These are phyloP conservation scores for Leucocoprinus leucothites DNA, from an alignment of 768 basidiomycete species.

Conservation along the genomic window DNA sequence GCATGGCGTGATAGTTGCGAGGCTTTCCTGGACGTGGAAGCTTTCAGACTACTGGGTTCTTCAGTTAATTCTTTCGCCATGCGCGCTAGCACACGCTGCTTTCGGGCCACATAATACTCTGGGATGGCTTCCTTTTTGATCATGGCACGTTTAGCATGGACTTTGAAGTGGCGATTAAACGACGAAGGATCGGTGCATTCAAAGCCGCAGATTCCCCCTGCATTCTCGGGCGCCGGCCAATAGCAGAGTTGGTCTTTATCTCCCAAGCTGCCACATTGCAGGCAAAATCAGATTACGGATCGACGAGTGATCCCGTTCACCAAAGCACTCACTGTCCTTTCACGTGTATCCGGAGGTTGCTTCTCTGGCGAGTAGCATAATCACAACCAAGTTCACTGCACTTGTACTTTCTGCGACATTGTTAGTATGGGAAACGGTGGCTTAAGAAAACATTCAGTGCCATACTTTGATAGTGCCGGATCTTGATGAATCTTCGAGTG, in stretches of 20 bases:
- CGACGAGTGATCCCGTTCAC: no score
- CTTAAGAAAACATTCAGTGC: neutral
- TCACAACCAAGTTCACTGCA: neutral
- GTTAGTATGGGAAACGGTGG: neutral
- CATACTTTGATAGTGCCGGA: no score
- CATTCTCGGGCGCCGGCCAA: neutral
- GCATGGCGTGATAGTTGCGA: no score
- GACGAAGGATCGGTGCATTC: conserved; percentile 1
- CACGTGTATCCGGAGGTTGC: neutral
- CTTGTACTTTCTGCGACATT: neutral
- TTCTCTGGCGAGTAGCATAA: neutral
- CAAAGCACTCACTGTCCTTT: neutral
- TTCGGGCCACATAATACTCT: no score
- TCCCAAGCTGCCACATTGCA: neutral
- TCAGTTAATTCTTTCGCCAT: no score
- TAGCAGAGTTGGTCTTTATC: neutral
- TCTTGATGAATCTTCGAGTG: no score
- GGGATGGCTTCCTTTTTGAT: neutral
- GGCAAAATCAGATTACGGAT: neutral
- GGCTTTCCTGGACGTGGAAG: no score
- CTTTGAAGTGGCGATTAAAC: neutral
- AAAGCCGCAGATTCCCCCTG: neutral
- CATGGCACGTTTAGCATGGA: neutral
- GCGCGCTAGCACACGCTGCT: no score
- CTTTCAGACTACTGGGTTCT: no score